A percentile compares a stretch with the other conserved stretches of the same genome.
These are phyloP conservation scores for Colletotrichum limetticola DNA, from an alignment of 2,329 filamentous ascomycete genomes.

Conservation along the genomic window DNA sequence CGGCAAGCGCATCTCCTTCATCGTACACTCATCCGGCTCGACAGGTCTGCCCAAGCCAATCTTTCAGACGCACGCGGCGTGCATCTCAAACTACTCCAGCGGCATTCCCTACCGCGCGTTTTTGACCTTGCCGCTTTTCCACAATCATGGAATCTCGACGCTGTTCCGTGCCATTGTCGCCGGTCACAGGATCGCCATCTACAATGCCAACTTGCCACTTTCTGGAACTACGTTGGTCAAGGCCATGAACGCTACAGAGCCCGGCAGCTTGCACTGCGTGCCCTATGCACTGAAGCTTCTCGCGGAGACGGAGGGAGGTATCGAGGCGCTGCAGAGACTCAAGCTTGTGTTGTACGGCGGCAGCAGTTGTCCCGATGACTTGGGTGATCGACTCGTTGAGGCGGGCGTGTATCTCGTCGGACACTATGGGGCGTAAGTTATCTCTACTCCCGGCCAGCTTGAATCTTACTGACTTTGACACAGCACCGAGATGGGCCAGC, in stretches of 20 bases:
- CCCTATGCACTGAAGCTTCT: constrained; percentile 69
- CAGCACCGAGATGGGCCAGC: constrained; percentile 65
- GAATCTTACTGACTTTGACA: neutral
- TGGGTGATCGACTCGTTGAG: constrained; percentile 59
- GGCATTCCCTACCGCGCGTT: constrained; percentile 55
- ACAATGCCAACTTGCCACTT: constrained; percentile 59
- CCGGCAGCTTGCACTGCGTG: constrained; percentile 64
- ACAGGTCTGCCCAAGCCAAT: constrained; percentile 68
- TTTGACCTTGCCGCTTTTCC: constrained; percentile 61
- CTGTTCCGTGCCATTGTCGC: constrained; percentile 59
- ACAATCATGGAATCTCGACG: constrained; percentile 61
- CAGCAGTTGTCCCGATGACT: constrained; percentile 62
- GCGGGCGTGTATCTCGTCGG: constrained; percentile 60
- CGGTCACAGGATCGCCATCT: constrained; percentile 57
- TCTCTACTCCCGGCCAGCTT: no score
- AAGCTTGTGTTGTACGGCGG: constrained; percentile 62
- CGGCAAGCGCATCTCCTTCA: constrained; percentile 38
- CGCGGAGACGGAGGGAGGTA: constrained; percentile 62
- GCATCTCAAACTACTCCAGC: constrained; percentile 55
- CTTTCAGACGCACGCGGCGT: constrained; percentile 59
- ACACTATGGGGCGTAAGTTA: constrained; percentile 59
- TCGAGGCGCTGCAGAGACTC: constrained; percentile 52
- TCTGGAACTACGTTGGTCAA: constrained; percentile 55
- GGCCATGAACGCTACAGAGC: constrained; percentile 50
- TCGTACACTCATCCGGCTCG: constrained; percentile 55